Base-by-base conservation (phyloP, 352 stramenopile genomes). In the Globisporangium iwayamae region DNA sequence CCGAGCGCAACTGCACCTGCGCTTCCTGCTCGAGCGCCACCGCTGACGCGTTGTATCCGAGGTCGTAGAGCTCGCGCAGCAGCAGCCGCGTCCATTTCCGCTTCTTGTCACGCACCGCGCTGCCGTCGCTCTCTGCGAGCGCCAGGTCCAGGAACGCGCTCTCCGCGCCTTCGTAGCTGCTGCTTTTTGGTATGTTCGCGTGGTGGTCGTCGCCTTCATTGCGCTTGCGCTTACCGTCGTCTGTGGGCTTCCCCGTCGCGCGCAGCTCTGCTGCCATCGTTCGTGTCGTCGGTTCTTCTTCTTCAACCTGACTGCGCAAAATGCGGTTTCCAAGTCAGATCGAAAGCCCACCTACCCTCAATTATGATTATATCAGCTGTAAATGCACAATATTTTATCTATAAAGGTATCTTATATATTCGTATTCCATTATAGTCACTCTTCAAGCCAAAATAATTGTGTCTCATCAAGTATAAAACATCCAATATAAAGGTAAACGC, bases 11-110 rank as follows among this genome's bases (percentile, higher is more conserved):
- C 50, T 85, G 71, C 25, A 94, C 72, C 0, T 55, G 65, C 8
- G 85, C 83, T 52, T 92, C 85, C 8, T 67, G 69, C 59, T 94
- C 83, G 16, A 94, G 73, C 39, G 69, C 60, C 11, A 66, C 67
- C 0, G 83, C 85, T 0, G 79, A 63, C 22, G 71, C 60, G 10
- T 45, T 43, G 45, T 77, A 91, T 9, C 81, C 81, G 18, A 90
- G 69, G 64, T 93, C 85, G 68, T 91, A 89, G 22, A 93, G 75
- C 66, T 93, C 85, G 11, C 85, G 79, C 4, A 93, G 75, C 34
- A 93, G 56, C 47, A 92, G 60, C 25, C 85, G 81, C 56, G 79
- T 77, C 85, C 85, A 93, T 55, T 90, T 89, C 54, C 68, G 72
- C 59, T 72, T 73, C 45, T 64, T 59, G 6, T 63, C 56, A 10